phyloP scores from a whole-genome alignment of 768 basidiomycete genomes.

The Agrocybe pediades region DNA sequence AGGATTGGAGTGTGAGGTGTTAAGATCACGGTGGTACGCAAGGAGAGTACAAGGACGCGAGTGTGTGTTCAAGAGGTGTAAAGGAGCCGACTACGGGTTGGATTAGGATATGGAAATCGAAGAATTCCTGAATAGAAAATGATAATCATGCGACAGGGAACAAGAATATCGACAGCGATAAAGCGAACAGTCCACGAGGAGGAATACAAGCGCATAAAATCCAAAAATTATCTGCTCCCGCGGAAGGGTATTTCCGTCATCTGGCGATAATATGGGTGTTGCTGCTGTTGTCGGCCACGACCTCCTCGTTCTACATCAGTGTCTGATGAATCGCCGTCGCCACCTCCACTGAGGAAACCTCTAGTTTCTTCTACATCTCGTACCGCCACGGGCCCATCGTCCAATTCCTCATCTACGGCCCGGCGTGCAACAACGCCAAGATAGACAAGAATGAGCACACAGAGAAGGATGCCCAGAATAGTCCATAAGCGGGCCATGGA shows the following conservation, averaged over 20 bases:
- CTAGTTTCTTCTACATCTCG: conserved; percentile 23
- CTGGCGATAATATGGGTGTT: conserved; percentile 15
- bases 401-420: conserved; percentile 53
- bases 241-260: conserved; percentile 55
- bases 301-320: conserved; percentile 10
- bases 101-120: too few species aligned
- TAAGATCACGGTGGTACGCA: too few species aligned
- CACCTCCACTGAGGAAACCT: conserved; percentile 24
- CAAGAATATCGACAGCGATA: neutral
- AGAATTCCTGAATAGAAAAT: too few species aligned
- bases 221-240: conserved; percentile 24
- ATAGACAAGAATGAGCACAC: conserved; percentile 77
- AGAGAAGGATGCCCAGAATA: conserved; percentile 68
- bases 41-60: too few species aligned
- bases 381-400: conserved; percentile 32
- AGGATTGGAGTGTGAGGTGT: too few species aligned
- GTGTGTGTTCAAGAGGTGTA: too few species aligned
- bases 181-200: neutral
- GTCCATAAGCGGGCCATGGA: conserved; percentile 61
- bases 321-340: conserved; percentile 32
- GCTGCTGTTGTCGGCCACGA: neutral
- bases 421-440: conserved; percentile 78
- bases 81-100: too few species aligned
- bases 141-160: conserved; percentile 5
- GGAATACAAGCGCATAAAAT: neutral